A percentile compares a stretch with the other conserved stretches of the same genome.
phyloP scores from a whole-genome alignment of 2,329 filamentous ascomycete species.

The Ophiosphaerella korrae region DNA sequence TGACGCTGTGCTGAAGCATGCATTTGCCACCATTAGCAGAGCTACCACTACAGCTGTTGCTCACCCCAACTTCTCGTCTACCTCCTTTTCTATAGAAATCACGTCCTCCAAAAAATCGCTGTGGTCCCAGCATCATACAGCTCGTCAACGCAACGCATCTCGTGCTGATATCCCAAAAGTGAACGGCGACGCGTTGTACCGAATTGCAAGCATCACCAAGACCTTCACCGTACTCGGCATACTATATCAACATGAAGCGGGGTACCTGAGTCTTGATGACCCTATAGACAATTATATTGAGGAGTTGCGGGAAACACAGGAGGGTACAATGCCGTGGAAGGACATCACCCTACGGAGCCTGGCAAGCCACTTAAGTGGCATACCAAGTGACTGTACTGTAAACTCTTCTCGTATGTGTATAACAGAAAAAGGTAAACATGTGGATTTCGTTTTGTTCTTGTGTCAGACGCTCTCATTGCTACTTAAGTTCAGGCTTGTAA shows the following conservation, averaged over 20 bases:
- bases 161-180: conserved; percentile 45
- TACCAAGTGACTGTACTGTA: conserved; percentile 47
- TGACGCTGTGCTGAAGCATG: conserved; percentile 33
- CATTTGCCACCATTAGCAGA: conserved; percentile 36
- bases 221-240: conserved; percentile 42
- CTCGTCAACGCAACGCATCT: conserved; percentile 41
- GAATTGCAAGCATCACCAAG: conserved; percentile 48
- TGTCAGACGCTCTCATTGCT: conserved; percentile 35
- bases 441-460: conserved; percentile 35
- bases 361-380: conserved; percentile 51
- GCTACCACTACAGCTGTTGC: conserved; percentile 31
- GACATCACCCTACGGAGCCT: conserved; percentile 51
- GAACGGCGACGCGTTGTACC: conserved; percentile 48
- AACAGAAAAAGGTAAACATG: conserved; percentile 27
- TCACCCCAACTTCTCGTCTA: conserved; percentile 36
- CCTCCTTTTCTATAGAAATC: conserved; percentile 49
- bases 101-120: conserved; percentile 47
- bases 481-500: conserved; percentile 31
- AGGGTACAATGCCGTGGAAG: conserved; percentile 45
- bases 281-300: conserved; percentile 40
- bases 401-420: conserved; percentile 8
- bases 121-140: conserved; percentile 48
- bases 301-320: conserved; percentile 35
- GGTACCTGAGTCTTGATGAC: conserved; percentile 44
- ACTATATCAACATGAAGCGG: conserved; percentile 39